Evolutionary conservation across 148 eudicot genomes (phyloP), one percentile per base, ranked within the genome.

Genomic region (Fagopyrum esculentum): DNA sequence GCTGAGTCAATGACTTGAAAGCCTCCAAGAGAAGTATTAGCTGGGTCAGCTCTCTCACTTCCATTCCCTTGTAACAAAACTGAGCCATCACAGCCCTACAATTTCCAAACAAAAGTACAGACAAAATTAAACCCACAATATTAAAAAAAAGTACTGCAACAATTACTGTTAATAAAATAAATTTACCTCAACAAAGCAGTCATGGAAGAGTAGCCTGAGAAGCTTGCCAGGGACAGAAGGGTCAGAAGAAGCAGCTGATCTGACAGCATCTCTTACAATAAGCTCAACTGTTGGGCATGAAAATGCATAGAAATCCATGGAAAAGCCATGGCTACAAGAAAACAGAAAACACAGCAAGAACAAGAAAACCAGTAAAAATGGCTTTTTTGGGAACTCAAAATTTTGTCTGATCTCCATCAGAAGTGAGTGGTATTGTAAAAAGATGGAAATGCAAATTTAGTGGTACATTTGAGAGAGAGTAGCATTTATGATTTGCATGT

Each of bases 11-110:
- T 84, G 15, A 88, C 92, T 59, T 81, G 76, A 77, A 88, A 90
- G 72, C 92, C 95, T 56, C 90, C 95, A 0, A 90, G 87, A 11
- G 92, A 86, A 16, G 73, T 57, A 81, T 88, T 90, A 26, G 86
- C 95, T 3, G 95, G 95, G 79, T 90, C 95, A n/a, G 77, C 78
- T 55, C 81, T 73, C 78, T 90, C 95, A 0, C 92, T 86, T 46
- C 49, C 84, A 46, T 88, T 77, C 57, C 95, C 95, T 81, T 88
- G 74, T 69, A 88, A 12, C 50, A 90, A 73, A 48, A 90, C 84
- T 26, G 95, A 90, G n/a, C 84, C 95, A 77, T 90, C 95, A 79
- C 95, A 90, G 0, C 95, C 95, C 95, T 90, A 80, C 81, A 79
- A 57, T 35, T 35, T 35, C 40, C 40, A 1, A 35, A 35, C 40